Conservation (phyloP, 805 yeast genomes). For the Spathaspora passalidarum region DNA sequence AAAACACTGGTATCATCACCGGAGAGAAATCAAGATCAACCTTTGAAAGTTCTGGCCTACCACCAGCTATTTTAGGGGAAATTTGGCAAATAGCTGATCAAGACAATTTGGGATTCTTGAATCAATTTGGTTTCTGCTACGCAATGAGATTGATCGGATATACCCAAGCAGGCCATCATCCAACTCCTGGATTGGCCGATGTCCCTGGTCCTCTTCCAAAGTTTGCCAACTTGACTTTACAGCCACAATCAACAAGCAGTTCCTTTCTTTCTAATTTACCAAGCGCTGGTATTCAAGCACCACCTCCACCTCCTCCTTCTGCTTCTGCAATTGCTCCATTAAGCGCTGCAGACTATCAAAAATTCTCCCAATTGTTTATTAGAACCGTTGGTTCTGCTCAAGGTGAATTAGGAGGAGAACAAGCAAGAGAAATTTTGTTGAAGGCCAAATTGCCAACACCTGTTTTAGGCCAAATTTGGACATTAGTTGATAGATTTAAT, state of each 20-base stretch:
- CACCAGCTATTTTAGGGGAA: conserved; percentile 76
- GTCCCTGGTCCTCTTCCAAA: conserved; percentile 63
- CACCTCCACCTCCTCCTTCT: conserved; percentile 25
- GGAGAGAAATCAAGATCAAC: conserved; percentile 84
- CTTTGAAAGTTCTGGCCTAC: conserved; percentile 81
- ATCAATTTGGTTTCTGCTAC: conserved; percentile 73
- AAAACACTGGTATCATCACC: conserved; percentile 74
- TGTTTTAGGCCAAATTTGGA: conserved; percentile 85
- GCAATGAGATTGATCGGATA: conserved; percentile 90
- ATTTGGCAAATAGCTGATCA: conserved; percentile 94
- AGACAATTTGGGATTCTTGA: conserved; percentile 81
- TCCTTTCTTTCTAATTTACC: conserved; percentile 43
- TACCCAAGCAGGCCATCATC: conserved; percentile 68
- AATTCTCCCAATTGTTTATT: conserved; percentile 69
- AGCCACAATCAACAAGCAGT: conserved; percentile 31
- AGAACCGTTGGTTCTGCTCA: conserved; percentile 55
- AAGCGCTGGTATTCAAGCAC: conserved; percentile 23
- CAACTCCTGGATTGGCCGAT: conserved; percentile 51
- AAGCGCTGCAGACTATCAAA: conserved; percentile 54
- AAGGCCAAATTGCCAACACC: conserved; percentile 84
- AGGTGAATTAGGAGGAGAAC: conserved; percentile 66
- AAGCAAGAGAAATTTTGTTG: conserved; percentile 80
- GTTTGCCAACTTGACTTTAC: conserved; percentile 40
- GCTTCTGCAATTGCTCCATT: conserved; percentile 47
- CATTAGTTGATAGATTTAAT: conserved; percentile 72